Conservation (phyloP, 495 filamentous ascomycete species). For the Chlorociboria aeruginascens region DNA sequence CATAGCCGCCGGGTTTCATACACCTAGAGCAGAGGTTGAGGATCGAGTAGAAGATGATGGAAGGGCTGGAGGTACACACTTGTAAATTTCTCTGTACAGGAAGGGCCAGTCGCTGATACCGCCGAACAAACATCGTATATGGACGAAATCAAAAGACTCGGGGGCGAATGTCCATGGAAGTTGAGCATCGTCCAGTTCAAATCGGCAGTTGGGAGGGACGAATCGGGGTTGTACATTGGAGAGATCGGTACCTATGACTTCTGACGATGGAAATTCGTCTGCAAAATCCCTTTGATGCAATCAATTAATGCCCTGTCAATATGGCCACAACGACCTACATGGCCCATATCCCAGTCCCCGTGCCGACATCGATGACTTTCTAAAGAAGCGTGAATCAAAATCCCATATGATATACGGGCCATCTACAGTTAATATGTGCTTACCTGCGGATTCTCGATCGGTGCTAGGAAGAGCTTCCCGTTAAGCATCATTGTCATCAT, state of each 20-base stretch:
- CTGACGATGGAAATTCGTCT: slow-evolving; percentile 17
- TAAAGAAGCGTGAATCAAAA: slow-evolving; percentile 10
- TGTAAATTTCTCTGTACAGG: slow-evolving; percentile 21
- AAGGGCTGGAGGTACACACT: neutral
- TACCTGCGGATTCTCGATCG: neutral
- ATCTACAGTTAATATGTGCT: too few relatives aligned
- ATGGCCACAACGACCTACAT: slow-evolving; percentile 17
- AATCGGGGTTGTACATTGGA: slow-evolving; percentile 31
- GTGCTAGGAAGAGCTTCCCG: neutral
- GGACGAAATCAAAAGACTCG: slow-evolving; percentile 34
- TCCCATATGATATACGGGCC: too few relatives aligned
- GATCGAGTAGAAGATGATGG: neutral
- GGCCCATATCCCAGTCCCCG: slow-evolving; percentile 40
- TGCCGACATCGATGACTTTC: slow-evolving; percentile 56
- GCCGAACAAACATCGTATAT: slow-evolving; percentile 39
- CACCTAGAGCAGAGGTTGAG: neutral
- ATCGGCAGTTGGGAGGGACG: slow-evolving; percentile 33
- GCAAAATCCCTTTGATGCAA: slow-evolving; percentile 26
- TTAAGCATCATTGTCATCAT: neutral
- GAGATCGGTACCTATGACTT: slow-evolving; percentile 32
- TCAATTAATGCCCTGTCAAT: neutral
- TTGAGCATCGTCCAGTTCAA: slow-evolving; percentile 38
- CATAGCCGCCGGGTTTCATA: slow-evolving; percentile 29
- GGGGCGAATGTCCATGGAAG: slow-evolving; percentile 29
- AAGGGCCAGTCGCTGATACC: slow-evolving; percentile 33